Base-by-base conservation (phyloP, 2,329 filamentous ascomycete genomes). In the Aspergillus melleus region DNA sequence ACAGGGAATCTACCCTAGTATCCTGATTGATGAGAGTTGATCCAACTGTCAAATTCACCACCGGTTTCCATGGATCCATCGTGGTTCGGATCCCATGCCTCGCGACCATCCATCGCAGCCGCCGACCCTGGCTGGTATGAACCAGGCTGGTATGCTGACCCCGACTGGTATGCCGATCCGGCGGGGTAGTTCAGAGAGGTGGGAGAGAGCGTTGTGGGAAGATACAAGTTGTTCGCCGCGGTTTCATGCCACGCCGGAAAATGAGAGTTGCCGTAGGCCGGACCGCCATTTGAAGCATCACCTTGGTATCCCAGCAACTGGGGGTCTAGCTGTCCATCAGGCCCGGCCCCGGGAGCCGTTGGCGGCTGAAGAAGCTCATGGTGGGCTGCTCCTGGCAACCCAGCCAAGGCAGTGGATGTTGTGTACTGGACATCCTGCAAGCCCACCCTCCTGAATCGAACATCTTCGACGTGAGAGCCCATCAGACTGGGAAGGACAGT, bases 21-120 rank as follows among this genome's bases (percentile, higher is more conserved):
- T 50, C 59, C 59, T 3, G 51, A 54, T 19, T 44, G 51, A 39
- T 77, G 54, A 56, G 57, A 57, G 55, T 73, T 67, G 63, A 82
- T 72, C 79, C 79, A 81, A 52, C 78, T 76, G 50, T 81, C 79
- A 61, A 81, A 80, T 51, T 82, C 78, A 19, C 77, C 75, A 46
- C 73, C 74, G 53, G 80, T 75, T 57, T 76, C 66, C n/a, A 75
- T 68, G 42, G 58, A 65, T 57, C 76, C 68, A 32, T 64, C 73
- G 24, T 74, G 68, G 52, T 73, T 72, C 5, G 77, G 70, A 68
- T 77, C 76, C 68, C 76, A 78, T 42, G 67, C 54, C 65, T 74
- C 70, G 65, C 73, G 66, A 46, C 68, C 58, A 61, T 73, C 68
- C 68, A 76, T 60, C 66, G 73, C 58, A 46, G 74, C 69, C 57